Conservation (phyloP, 192 early-diverging fungal species). For the Radiomyces spectabilis region DNA sequence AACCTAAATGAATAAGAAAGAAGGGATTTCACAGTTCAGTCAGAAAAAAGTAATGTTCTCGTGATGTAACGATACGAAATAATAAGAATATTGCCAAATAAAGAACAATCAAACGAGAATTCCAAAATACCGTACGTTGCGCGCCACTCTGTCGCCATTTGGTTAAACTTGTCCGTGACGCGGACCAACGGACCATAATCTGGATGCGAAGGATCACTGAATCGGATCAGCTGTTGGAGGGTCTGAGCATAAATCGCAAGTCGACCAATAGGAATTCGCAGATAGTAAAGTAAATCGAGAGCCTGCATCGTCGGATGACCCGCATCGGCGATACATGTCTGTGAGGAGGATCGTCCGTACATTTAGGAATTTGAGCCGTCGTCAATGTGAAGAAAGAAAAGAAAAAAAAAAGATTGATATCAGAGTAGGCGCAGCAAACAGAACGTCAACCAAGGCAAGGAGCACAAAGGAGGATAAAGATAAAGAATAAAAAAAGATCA, state of each 20-base stretch:
- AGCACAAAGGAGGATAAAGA: too few species aligned
- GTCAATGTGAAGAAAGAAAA: background rate
- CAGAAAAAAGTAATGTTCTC: background rate
- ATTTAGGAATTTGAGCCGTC: background rate
- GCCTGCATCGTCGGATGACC: background rate
- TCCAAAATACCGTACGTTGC: slow-evolving; percentile 4
- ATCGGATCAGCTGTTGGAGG: background rate
- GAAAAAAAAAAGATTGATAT: background rate
- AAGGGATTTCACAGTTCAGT: background rate
- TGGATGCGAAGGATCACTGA: slow-evolving; percentile 5
- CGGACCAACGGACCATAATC: slow-evolving; percentile 1
- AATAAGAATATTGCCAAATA: background rate
- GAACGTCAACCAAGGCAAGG: background rate
- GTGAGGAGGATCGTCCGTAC: background rate
- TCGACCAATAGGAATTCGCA: slow-evolving; percentile 1
- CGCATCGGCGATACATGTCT: background rate
- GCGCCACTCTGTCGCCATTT: background rate
- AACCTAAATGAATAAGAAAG: background rate
- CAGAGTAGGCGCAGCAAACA: background rate
- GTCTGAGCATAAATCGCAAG: background rate
- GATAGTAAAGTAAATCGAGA: background rate
- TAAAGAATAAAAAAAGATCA: too few species aligned
- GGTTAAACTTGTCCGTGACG: background rate
- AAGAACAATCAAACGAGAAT: background rate
- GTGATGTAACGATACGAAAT: too few species aligned